Base-by-base conservation (phyloP, 306 rosid genomes). In the Cyamopsis tetragonoloba region DNA sequence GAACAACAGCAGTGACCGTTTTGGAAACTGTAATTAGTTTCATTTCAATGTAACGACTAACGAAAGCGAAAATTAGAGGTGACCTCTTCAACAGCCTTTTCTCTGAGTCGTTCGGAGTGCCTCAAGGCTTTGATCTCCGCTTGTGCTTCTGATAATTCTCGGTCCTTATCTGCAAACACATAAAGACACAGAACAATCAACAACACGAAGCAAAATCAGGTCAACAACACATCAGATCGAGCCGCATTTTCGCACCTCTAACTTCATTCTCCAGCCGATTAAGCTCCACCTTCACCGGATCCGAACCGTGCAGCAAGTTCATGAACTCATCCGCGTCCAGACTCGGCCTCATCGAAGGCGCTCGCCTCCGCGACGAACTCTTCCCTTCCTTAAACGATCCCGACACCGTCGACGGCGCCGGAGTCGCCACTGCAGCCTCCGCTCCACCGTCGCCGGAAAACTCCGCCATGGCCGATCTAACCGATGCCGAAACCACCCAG, bases 281-380 rank as follows among this genome's bases (percentile, higher is more conserved):
- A 66, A 95, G 99, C 92, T 95, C 99, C 66, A 95, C 85, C 80
- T 91, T 95, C 65, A 95, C 99, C 89, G 99, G 99, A 95, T 95
- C 97, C 92, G 99, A 95, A 56, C 99, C 99, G 83, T 88, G 97
- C 66, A 95, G 48, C 44, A 95, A 65, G 80, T 91, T 95, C 43
- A 95, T 60, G 78, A 95, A 84, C 88, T 95, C 99, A 22, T 95
- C 99, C 30, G 96, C 96, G 35, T 95, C 99, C 68, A 95, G 54
- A 55, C 99, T 95, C 75, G 87, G 97, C 91, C 96, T 75, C 75
- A 78, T 58, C 64, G 89, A 79, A 35, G 82, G 66, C 20, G 14
- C 72, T 20, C 97, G 73, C 79, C 99, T 86, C 79, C 97, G 68
- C 11, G 92, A 88, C 35, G 95, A 88, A 73, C 78, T 76, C 80